These are phyloP conservation scores for Fusarium sp. DNA, from an alignment of 2,329 filamentous ascomycete genomes.

Conservation along the genomic window DNA sequence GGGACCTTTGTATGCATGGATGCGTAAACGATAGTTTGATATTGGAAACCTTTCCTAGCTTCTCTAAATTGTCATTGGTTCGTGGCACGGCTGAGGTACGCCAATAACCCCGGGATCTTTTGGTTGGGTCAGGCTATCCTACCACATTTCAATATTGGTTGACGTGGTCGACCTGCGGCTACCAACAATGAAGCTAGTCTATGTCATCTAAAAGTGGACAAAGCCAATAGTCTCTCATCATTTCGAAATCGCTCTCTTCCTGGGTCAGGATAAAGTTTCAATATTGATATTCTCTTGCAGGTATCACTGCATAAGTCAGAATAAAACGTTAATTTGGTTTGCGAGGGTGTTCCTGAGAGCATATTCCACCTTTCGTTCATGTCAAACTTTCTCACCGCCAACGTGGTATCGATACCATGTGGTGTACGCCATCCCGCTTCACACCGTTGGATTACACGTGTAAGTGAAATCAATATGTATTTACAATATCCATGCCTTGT, in stretches of 20 bases:
- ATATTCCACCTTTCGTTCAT: too few species aligned
- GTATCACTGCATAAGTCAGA: too few species aligned
- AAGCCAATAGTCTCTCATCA: background rate
- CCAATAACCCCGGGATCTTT: background rate
- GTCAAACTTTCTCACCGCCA: too few species aligned
- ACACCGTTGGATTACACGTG: background rate
- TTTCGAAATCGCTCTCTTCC: too few species aligned
- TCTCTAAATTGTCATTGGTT: background rate
- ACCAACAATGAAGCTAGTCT: background rate
- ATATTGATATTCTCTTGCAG: too few species aligned
- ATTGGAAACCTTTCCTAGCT: constrained; percentile 1
- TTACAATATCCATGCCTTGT: background rate
- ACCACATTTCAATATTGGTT: constrained; percentile 11
- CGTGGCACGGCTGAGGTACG: background rate
- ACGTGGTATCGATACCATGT: too few species aligned
- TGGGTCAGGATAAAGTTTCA: too few species aligned
- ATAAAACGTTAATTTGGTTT: too few species aligned
- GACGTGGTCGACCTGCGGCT: constrained; percentile 13
- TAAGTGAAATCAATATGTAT: background rate
- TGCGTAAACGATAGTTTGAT: constrained; percentile 3
- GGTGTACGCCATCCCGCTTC: background rate
- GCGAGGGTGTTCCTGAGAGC: too few species aligned
- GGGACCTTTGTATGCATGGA: constrained; percentile 9
- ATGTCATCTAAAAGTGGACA: background rate
- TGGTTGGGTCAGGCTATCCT: background rate